phyloP scores from a whole-genome alignment of 148 eudicot species.

The Heliosperma pusillum region DNA sequence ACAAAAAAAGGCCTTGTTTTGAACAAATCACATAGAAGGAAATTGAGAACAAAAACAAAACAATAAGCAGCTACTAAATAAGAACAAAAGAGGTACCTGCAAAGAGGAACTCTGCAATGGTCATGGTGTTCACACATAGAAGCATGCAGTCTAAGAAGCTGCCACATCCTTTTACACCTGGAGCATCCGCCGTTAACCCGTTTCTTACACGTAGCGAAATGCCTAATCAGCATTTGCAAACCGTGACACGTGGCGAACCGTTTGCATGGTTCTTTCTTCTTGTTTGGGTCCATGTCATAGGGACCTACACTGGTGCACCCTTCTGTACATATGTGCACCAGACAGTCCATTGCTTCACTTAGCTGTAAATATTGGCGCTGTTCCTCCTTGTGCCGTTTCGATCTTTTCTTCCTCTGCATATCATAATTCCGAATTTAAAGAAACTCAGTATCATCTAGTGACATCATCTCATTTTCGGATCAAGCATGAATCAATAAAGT shows the following conservation, averaged over 20 bases:
- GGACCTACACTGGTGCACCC: conserved; percentile 90
- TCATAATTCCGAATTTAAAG: background rate
- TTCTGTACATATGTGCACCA: conserved; percentile 82
- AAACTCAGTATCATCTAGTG: background rate
- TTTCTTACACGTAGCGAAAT: conserved; percentile 72
- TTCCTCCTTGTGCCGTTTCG: conserved; percentile 54
- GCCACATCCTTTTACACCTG: conserved; percentile 85
- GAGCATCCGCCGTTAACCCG: conserved; percentile 72
- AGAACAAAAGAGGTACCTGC: conserved; percentile 50
- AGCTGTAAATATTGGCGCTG: conserved; percentile 62
- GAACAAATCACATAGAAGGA: background rate
- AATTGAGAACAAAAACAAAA: background rate
- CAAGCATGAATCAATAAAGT: no score
- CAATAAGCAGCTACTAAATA: background rate
- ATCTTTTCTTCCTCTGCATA: conserved; percentile 73
- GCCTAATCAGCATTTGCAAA: conserved; percentile 61
- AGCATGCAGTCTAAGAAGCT: conserved; percentile 73
- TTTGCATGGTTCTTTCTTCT: conserved; percentile 63
- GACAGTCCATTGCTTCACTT: conserved; percentile 89
- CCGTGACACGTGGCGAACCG: conserved; percentile 71
- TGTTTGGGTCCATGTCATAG: conserved; percentile 49
- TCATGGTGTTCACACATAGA: conserved; percentile 70
- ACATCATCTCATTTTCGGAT: no score
- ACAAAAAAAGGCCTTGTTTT: background rate
- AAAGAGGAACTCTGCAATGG: conserved; percentile 76